phyloP scores from a whole-genome alignment of 2,329 filamentous ascomycete species.

The Chaetomium sp. region DNA sequence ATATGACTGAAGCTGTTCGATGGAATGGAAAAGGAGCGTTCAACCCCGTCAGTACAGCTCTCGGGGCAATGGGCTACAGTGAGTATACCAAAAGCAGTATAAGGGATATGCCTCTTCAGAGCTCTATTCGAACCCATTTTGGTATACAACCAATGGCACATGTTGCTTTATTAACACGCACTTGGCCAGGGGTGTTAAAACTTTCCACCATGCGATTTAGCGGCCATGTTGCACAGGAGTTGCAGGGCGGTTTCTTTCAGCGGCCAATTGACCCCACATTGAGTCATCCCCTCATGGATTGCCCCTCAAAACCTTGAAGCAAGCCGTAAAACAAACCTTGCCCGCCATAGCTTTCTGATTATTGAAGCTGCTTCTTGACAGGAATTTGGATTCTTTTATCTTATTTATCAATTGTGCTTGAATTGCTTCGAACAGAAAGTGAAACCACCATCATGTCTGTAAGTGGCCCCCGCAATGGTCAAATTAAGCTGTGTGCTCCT shows the following conservation, averaged over 20 bases:
- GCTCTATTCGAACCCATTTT: background rate
- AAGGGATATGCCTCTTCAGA: background rate
- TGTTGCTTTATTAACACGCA: background rate
- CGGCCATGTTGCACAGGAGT: too few relatives aligned
- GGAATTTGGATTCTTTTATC: background rate
- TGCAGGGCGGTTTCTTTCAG: too few relatives aligned
- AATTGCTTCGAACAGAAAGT: background rate
- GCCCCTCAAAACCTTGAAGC: conserved; percentile 27
- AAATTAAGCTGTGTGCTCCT: background rate
- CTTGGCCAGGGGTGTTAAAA: background rate
- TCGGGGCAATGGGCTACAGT: background rate
- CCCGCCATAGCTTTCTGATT: conserved; percentile 20
- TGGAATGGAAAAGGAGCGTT: too few relatives aligned
- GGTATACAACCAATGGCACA: conserved; percentile 1
- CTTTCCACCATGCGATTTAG: background rate
- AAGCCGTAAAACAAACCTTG: conserved; percentile 3
- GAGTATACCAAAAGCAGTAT: too few relatives aligned
- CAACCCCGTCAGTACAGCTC: too few relatives aligned
- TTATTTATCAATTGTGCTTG: conserved; percentile 1
- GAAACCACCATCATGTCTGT: conserved; percentile 40
- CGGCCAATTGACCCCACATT: conserved; percentile 25
- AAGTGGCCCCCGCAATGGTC: conserved; percentile 27
- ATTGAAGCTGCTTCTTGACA: background rate
- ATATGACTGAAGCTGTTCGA: background rate
- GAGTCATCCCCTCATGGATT: conserved; percentile 30